A percentile compares a stretch with the other conserved stretches of the same genome.
Evolutionary conservation across 108 stramenopile genomes (phyloP).

Genomic region (Mayamaea pseudoterrestris): DNA sequence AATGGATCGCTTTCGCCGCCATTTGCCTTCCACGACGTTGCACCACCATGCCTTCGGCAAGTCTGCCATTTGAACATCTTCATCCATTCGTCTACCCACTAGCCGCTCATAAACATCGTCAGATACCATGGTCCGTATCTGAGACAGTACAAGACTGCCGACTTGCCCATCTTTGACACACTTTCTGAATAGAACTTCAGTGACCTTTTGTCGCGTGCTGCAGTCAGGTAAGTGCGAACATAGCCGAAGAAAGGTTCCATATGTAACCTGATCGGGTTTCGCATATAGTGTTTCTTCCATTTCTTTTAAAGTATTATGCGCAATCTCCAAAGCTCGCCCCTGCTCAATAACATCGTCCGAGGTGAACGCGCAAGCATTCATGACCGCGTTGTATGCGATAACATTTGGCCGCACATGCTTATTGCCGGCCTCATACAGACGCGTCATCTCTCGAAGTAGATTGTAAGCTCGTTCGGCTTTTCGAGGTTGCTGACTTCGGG

Average conservation of each 20-base stretch:
- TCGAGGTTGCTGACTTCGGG: slow-evolving; percentile 32
- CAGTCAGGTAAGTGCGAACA: slow-evolving; percentile 61
- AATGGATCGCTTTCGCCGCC: slow-evolving; percentile 22
- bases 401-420: slow-evolving; percentile 35
- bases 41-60: slow-evolving; percentile 50
- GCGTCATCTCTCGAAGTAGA: slow-evolving; percentile 41
- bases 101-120: slow-evolving; percentile 24
- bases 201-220: slow-evolving; percentile 31
- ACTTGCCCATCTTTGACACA: slow-evolving; percentile 51
- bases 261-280: slow-evolving; percentile 59
- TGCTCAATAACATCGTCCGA: slow-evolving; percentile 37
- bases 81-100: slow-evolving; percentile 23
- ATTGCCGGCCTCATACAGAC: slow-evolving; percentile 34
- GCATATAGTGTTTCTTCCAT: slow-evolving; percentile 34
- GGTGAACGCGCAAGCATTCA: slow-evolving; percentile 73
- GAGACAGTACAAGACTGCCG: slow-evolving; percentile 54
- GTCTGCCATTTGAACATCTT: slow-evolving; percentile 33
- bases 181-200: slow-evolving; percentile 42
- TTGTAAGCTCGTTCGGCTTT: slow-evolving; percentile 57
- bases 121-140: slow-evolving; percentile 28
- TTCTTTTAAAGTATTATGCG: slow-evolving; percentile 22
- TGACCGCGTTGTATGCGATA: slow-evolving; percentile 57
- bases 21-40: slow-evolving; percentile 53
- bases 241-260: slow-evolving; percentile 70
- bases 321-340: slow-evolving; percentile 54